Evolutionary conservation across 1,284 basidiomycete species (phyloP), one percentile per base, ranked within the genome.

Genomic region (Pseudozyma flocculosa): DNA sequence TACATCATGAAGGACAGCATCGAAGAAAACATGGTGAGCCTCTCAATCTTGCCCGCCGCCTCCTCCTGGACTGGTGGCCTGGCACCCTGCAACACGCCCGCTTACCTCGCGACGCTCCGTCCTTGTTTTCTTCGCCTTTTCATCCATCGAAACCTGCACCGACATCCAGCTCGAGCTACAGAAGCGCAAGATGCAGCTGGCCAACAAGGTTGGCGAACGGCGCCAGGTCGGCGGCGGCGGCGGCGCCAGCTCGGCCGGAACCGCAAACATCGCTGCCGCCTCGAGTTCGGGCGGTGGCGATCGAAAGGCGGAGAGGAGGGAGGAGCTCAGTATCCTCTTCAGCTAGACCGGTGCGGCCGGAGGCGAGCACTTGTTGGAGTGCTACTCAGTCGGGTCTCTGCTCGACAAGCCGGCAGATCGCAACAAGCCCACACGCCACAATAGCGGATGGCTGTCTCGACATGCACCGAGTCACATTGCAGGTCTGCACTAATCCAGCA

Each of bases 11-110:
- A 61, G 8, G 51, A 68, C 24, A 74, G 73, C 42, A 78, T 78
- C 48, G 75, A 78, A 44, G 74, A 76, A 48, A 72, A 73, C 58
- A 72, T 78, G 72, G 54, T 70, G n/a, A 22, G 65, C 22, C 22
- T 50, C 2, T n/a, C 26, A 29, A 5, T 29, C 26, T 29, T 29
- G 5, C 7, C 7, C 26, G 26, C 23, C 23, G 2, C 36, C 19
- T 14, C 29, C 19, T 13, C n/a, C 23, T 37, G 8, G 3, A n/a
- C n/a, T n/a, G n/a, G n/a, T n/a, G n/a, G n/a, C n/a, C n/a, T n/a
- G n/a, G n/a, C n/a, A n/a, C n/a, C n/a, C n/a, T n/a, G n/a, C n/a
- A n/a, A n/a, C n/a, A n/a, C n/a, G n/a, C n/a, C n/a, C n/a, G n/a
- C n/a, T n/a, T n/a, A n/a, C n/a, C n/a, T n/a, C n/a, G n/a, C n/a